Evolutionary conservation across 1,284 basidiomycete genomes (phyloP).

Genomic region (Chondrostereum purpureum): DNA sequence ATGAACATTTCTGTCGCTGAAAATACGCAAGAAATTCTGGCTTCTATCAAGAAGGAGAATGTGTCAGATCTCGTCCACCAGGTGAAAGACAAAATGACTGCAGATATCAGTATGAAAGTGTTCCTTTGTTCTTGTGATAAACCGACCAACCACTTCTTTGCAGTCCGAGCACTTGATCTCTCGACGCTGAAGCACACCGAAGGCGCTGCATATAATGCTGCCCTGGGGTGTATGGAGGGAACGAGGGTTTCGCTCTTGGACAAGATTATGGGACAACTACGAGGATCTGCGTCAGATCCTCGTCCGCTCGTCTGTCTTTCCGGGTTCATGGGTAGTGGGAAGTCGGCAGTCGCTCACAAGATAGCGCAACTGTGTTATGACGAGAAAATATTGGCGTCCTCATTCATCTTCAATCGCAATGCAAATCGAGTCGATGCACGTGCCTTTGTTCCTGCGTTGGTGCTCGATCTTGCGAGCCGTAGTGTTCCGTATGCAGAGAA

Average conservation of each 20-base stretch:
- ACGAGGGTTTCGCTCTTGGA: not conserved
- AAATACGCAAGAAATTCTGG: not conserved
- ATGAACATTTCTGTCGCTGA: not conserved
- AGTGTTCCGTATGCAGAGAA: not conserved
- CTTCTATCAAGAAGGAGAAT: not conserved
- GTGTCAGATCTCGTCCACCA: not conserved
- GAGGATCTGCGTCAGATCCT: not conserved
- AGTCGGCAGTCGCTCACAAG: not conserved
- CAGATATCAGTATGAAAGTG: not conserved
- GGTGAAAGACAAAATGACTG: not conserved
- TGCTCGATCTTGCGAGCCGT: not conserved
- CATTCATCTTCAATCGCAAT: not conserved
- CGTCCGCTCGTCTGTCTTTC: not conserved
- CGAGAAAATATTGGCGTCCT: not conserved
- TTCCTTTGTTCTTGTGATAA: not conserved
- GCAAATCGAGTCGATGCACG: not conserved
- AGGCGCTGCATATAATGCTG: not conserved
- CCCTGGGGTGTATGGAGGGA: not conserved
- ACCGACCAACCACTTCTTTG: not conserved
- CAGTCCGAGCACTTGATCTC: not conserved
- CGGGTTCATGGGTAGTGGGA: not conserved
- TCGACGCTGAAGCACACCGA: not conserved
- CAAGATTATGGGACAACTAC: not conserved
- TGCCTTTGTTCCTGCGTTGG: not conserved
- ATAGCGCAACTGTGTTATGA: not conserved